Evolutionary conservation across 371 early-diverging fungal genomes (phyloP), one percentile per base, ranked within the genome.

Genomic region (Entomophthora muscae): DNA sequence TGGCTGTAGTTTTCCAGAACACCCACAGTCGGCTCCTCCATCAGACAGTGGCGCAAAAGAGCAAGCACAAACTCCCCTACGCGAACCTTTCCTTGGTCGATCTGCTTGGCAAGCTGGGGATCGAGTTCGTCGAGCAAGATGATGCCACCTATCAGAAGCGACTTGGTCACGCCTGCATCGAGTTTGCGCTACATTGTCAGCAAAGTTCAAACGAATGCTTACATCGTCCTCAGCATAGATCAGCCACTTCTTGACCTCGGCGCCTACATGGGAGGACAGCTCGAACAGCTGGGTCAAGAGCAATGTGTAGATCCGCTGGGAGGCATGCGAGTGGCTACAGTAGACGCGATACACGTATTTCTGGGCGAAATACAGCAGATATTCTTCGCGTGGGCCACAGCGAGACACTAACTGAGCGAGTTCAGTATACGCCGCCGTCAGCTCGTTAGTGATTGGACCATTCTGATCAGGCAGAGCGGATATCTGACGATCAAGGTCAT

Each of bases 201-300:
- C 63, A 55, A 66, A 52, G 51, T 23, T 26, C 24, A 33, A 13
- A 63, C 30, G 17, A 13, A 54, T 1, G 54, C 66, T 23, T 53
- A 75, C 76, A 67, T 93, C 95, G 67, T 96, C 95, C 52, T 93
- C 91, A 1, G 89, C 81, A 72, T 89, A 93, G n/a, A 91, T 78
- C 17, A 98, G 71, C 97, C 96, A 97, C 26, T 81, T 77, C 1
- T 79, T 84, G 42, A 97, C 87, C 71, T 95, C 90, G 53, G 83
- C 82, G 26, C 79, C 82, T 0, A 89, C 86, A 29, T 80, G 78
- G 62, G 78, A 78, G 0, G 92, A 89, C 28, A 81, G 68, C 59
- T 90, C 88, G 66, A 90, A 91, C 17, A 95, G 71, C 2, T 82
- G 75, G 63, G 86, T 87, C 63, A 98, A 72, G 1, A 97, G 69